Percentiles rank a stretch among this genome's conserved stretches.
phyloP scores from a whole-genome alignment of 805 yeast species.

The Candida railenensis region DNA sequence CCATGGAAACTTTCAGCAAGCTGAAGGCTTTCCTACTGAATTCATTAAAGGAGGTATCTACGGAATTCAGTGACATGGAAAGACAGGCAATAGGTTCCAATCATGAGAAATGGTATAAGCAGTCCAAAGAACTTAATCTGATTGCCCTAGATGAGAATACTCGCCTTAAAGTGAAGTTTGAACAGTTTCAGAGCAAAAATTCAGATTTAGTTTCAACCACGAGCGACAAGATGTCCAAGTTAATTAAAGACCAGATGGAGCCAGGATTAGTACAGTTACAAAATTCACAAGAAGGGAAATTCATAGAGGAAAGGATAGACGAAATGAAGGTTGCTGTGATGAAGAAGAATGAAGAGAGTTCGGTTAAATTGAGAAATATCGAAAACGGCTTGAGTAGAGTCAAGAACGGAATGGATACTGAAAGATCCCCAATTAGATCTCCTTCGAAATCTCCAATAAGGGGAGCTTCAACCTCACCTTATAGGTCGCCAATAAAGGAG shows the following conservation, averaged over 20 bases:
- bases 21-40: not conserved
- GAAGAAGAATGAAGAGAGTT: not conserved
- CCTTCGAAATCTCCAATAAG: not conserved
- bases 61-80: not conserved
- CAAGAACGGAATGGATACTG: not conserved
- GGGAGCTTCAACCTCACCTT: not conserved
- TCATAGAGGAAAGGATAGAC: not conserved
- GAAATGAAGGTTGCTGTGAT: not conserved
- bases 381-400: not conserved
- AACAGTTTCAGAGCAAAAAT: not conserved
- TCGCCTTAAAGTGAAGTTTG: not conserved
- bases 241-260: not conserved
- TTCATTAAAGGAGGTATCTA: not conserved
- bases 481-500: not conserved
- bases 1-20: not conserved
- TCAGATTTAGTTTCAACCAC: not conserved
- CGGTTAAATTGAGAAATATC: constrained; percentile 1
- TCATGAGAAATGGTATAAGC: not conserved
- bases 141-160: not conserved
- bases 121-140: not conserved
- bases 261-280: not conserved
- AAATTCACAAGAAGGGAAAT: not conserved
- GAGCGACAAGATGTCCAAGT: not conserved
- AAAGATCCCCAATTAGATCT: not conserved
- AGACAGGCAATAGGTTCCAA: not conserved